Evolutionary conservation across 2,329 filamentous ascomycete species (phyloP), one percentile per base, ranked within the genome.

Genomic region (Colletotrichum plurivorum): DNA sequence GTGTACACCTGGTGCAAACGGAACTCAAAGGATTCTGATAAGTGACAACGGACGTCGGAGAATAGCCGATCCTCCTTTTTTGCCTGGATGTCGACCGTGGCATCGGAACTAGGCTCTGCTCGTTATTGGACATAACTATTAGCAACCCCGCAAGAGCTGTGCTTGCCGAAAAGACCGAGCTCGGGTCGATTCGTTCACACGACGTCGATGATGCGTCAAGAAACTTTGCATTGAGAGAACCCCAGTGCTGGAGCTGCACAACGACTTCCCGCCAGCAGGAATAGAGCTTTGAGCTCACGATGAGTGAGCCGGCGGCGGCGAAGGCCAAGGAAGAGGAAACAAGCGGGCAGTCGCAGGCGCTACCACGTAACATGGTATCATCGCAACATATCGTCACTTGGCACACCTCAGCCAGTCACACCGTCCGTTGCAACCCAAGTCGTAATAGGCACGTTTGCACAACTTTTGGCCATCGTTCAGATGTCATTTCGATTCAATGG

Each of bases 1-100:
- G 46, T 15, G 45, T 46, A 53, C 46, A 16, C 51, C 10, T 36
- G 43, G 15, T 51, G 41, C 49, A 60, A 48, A 25, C 41, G n/a
- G 18, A 49, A 43, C 22, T 18, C 15, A 43, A 20, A 52, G 41
- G 51, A 66, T 69, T 55, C 36, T 66, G 67, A 69, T 39, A 67
- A 69, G 22, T 67, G 67, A 69, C 63, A 22, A 36, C 56, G 31
- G 45, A 36, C 63, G 62, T 45, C 31, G 55, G 51, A 39, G 45
- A 36, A 39, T 16, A 36, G 65, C 65, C 62, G 55, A 25, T 41
- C 56, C 60, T 49, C 62, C 18, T 6, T 61, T 58, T 58, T 49
- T 27, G 20, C 53, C 49, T n/a, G 36, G 49, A 54, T 39, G 25
- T 18, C 27, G 55, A 55, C 66, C 56, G 15, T 41, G 51, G 43